These are phyloP conservation scores for Dinochytrium kinnereticum DNA, from an alignment of 371 early-diverging fungal species.

Conservation along the genomic window DNA sequence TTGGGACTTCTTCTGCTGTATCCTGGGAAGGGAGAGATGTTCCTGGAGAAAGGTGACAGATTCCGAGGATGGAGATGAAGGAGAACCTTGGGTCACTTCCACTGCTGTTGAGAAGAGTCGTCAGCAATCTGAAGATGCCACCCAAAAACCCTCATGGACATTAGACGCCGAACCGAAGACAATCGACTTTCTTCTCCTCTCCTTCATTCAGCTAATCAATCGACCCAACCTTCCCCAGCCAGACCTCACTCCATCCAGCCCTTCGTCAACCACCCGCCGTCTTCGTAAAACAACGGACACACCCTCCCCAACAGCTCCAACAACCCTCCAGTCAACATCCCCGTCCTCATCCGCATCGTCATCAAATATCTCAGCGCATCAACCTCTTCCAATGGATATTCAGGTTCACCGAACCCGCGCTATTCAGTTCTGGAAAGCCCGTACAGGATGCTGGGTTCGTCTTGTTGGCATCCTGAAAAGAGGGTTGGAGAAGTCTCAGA, in stretches of 20 bases:
- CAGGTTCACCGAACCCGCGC: not conserved
- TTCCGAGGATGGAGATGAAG: not conserved
- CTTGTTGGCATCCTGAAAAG: not conserved
- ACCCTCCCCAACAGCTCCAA: too few species aligned
- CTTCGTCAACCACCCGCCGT: not conserved
- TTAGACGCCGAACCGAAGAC: not conserved
- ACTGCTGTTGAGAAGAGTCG: not conserved
- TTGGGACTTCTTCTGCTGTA: slow-evolving; percentile 8
- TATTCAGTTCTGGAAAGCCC: not conserved
- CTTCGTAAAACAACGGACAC: not conserved
- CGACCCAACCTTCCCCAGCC: not conserved
- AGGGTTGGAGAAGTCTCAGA: not conserved
- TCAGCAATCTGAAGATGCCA: not conserved
- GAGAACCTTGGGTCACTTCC: not conserved
- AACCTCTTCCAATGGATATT: not conserved
- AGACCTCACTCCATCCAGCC: not conserved
- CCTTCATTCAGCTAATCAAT: not conserved
- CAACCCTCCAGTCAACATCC: too few species aligned
- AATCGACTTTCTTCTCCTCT: not conserved
- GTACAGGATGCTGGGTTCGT: not conserved
- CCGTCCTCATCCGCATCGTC: not conserved
- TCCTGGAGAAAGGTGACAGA: not conserved
- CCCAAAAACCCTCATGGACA: too few species aligned
- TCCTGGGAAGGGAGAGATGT: not conserved
- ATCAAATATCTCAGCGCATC: not conserved